A percentile compares a stretch with the other conserved stretches of the same genome.
Evolutionary conservation across 129 eudicot species (phyloP).

Genomic region (Heracleum sosnowskyi): DNA sequence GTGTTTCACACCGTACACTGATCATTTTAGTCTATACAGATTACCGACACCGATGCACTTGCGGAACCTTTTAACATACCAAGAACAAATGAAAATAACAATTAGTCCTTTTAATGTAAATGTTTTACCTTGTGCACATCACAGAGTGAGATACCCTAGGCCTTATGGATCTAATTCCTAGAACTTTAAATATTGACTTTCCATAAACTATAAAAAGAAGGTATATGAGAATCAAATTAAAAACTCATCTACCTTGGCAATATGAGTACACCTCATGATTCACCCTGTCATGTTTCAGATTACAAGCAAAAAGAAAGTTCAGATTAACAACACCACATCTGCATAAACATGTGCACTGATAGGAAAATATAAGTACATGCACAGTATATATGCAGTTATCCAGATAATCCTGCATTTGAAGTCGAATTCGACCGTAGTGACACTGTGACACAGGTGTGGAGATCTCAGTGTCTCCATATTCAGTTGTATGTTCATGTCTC

Average conservation of each 20-base stretch:
- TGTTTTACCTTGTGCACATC: not conserved
- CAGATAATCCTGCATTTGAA: too few relatives aligned
- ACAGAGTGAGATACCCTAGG: not conserved
- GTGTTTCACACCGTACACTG: too few relatives aligned
- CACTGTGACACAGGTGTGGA: too few relatives aligned
- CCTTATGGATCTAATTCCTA: not conserved
- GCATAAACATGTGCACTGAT: not conserved
- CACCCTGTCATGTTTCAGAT: not conserved
- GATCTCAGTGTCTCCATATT: too few relatives aligned
- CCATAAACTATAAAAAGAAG: not conserved
- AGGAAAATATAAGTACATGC: too few relatives aligned
- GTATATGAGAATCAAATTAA: not conserved
- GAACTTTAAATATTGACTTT: not conserved
- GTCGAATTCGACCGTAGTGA: too few relatives aligned
- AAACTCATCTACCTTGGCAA: not conserved
- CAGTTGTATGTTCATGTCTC: too few relatives aligned
- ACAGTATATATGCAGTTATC: too few relatives aligned
- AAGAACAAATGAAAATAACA: not conserved
- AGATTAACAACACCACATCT: not conserved
- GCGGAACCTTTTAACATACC: not conserved
- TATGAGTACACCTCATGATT: not conserved
- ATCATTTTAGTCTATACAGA: too few relatives aligned
- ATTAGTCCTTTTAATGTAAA: not conserved
- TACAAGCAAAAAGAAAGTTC: not conserved
- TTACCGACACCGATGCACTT: not conserved